These are phyloP conservation scores for Saccharomycopsis phalli DNA, from an alignment of 1,139 yeast genomes.

Conservation along the genomic window DNA sequence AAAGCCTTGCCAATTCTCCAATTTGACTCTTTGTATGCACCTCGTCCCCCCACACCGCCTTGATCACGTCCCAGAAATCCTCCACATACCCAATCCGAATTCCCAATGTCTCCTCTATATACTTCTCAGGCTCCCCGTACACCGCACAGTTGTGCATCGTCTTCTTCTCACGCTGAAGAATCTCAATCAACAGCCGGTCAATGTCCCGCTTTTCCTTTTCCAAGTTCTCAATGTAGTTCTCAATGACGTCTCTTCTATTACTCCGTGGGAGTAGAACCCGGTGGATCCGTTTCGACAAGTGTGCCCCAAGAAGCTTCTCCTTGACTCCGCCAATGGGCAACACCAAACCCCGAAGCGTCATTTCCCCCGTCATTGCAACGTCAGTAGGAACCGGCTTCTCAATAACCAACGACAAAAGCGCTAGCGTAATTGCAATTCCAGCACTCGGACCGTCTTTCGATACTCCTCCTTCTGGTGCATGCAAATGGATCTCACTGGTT, in stretches of 20 bases:
- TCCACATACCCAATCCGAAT: slow-evolving; percentile 56
- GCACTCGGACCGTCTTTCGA: slow-evolving; percentile 94
- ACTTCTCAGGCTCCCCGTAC: slow-evolving; percentile 37
- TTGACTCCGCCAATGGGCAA: slow-evolving; percentile 86
- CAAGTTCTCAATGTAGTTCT: slow-evolving; percentile 29
- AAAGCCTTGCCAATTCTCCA: not conserved
- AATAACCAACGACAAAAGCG: slow-evolving; percentile 63
- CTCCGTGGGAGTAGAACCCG: slow-evolving; percentile 62
- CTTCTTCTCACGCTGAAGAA: slow-evolving; percentile 21
- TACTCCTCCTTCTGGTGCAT: slow-evolving; percentile 84
- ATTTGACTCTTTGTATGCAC: not conserved
- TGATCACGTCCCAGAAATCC: slow-evolving; percentile 71
- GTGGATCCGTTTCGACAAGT: slow-evolving; percentile 53
- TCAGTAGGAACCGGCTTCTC: slow-evolving; percentile 57
- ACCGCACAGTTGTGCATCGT: slow-evolving; percentile 15
- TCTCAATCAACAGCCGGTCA: slow-evolving; percentile 22
- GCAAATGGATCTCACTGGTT: slow-evolving; percentile 63
- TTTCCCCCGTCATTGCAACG: slow-evolving; percentile 92
- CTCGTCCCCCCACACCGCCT: slow-evolving; percentile 53
- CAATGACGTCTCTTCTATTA: slow-evolving; percentile 64
- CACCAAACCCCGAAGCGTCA: slow-evolving; percentile 77
- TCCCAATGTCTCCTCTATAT: slow-evolving; percentile 40
- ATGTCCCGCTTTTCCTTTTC: slow-evolving; percentile 16
- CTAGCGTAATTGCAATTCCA: slow-evolving; percentile 82
- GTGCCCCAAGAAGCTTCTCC: slow-evolving; percentile 81